Base-by-base conservation (phyloP, 2,329 filamentous ascomycete genomes). In the Phialophora verrucosa region DNA sequence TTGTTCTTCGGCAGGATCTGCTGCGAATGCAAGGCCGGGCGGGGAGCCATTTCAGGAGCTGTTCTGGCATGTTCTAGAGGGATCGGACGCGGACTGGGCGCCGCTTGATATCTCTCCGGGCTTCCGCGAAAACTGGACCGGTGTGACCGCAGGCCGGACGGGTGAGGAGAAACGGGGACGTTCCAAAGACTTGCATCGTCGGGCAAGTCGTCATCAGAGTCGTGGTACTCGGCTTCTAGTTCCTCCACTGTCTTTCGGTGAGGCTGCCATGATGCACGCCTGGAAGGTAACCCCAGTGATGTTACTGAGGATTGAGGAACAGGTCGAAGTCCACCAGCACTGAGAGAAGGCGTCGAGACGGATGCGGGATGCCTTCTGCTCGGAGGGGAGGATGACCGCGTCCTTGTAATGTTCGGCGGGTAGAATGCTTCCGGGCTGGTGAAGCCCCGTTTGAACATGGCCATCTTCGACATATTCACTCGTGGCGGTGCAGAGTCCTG, bases 161-260 rank as follows among this genome's bases (percentile, higher is more conserved):
- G 77, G 25, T 80, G 76, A 4, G 82, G 82, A 10, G 82, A 83
- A 17, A 83, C 78, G 0, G 82, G 82, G 20, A 83, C 81, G 64
- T 83, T 83, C 79, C 80, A 83, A 8, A 83, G 71, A 68, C 80
- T 82, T 10, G 81, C 79, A 74, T 83, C 81, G 55, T 83, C 82
- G 4, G 82, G 82, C 38, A 83, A 70, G 25, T 83, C 82, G 56
- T 83, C 82, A 64, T 83, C 82, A 1, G 80, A 82, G 66, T 83
- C 82, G 70, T 83, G 77, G 61, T 82, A 83, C 73, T 83, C 82
- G 20, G 78, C 80, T 69, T 83, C 82, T 27, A 83, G 65, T 51
- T 83, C 81, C 67, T 81, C 79, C n/a, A 81, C 66, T 3, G 80
- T 78, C 69, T 83, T 83, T 63, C 81, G 78, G 54, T 73, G 77